These are phyloP conservation scores for Penicillium cosmopolitanum DNA, from an alignment of 495 filamentous ascomycete species.

Conservation along the genomic window DNA sequence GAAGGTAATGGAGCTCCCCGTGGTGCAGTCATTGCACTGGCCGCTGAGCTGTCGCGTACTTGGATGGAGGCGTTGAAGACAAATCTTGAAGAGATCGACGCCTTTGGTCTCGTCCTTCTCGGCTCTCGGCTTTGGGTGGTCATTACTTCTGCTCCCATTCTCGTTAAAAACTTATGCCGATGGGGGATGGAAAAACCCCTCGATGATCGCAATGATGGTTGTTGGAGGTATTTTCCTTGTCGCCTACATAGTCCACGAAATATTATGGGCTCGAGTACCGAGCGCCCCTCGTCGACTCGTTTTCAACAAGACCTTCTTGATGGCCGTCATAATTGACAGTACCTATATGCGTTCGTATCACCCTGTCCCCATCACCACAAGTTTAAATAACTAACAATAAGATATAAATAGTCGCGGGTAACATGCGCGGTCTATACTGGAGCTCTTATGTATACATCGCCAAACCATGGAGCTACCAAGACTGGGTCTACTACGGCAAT, in stretches of 20 bases:
- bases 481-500: constrained; percentile 16
- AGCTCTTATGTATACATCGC: constrained; percentile 17
- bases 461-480: constrained; percentile 18
- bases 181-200: constrained; percentile 16
- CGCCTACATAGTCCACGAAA: constrained; percentile 13
- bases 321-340: constrained; percentile 13
- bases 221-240: constrained; percentile 11
- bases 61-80: background rate
- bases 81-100: constrained; percentile 15
- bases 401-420: constrained; percentile 6
- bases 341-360: constrained; percentile 15
- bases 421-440: constrained; percentile 17
- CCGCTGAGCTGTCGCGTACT: background rate
- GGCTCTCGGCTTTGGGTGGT: constrained; percentile 51
- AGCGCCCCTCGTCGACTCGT: constrained; percentile 10
- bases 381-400: background rate
- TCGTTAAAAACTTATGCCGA: constrained; percentile 44
- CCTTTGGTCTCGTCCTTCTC: constrained; percentile 55
- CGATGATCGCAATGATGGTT: constrained; percentile 21
- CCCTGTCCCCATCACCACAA: background rate
- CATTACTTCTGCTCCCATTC: constrained; percentile 62
- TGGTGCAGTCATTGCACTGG: background rate
- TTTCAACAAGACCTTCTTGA: constrained; percentile 17
- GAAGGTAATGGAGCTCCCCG: background rate
- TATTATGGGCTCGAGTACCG: constrained; percentile 5